phyloP scores from a whole-genome alignment of 2,329 filamentous ascomycete species.

The Diaporthe velutina region DNA sequence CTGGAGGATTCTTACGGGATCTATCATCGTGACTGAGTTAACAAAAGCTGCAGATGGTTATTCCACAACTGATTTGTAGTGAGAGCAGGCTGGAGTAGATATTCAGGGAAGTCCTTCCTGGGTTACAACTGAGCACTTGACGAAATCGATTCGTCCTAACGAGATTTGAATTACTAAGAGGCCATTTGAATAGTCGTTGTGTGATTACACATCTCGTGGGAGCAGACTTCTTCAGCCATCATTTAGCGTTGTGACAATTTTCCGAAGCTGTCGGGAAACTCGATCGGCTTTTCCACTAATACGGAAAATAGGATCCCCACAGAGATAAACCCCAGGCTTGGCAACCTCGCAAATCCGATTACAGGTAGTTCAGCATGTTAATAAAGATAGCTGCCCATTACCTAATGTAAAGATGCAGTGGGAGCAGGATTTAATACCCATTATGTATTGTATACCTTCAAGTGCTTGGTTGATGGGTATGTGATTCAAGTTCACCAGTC shows the following conservation, averaged over 20 bases:
- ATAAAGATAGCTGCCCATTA: too few species aligned
- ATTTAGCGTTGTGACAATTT: neutral
- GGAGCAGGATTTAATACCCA: too few species aligned
- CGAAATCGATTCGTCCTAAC: neutral
- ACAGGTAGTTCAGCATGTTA: neutral
- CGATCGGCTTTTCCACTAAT: constrained; percentile 4
- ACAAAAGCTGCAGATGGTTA: neutral
- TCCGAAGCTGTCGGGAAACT: neutral
- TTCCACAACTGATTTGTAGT: neutral
- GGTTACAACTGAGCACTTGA: neutral
- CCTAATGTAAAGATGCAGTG: too few species aligned
- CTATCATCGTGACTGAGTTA: neutral
- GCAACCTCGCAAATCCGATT: neutral
- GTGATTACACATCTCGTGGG: neutral
- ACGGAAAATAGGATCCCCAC: neutral
- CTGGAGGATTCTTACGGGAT: neutral
- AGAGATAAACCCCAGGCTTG: neutral
- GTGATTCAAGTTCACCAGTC: too few species aligned
- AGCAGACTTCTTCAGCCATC: neutral
- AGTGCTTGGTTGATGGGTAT: too few species aligned
- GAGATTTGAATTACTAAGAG: neutral
- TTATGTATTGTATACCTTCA: too few species aligned
- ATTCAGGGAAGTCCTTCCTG: neutral
- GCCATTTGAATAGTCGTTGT: too few species aligned
- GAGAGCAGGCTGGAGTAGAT: neutral